phyloP scores from a whole-genome alignment of 306 rosid species.

The Rosa chinensis region DNA sequence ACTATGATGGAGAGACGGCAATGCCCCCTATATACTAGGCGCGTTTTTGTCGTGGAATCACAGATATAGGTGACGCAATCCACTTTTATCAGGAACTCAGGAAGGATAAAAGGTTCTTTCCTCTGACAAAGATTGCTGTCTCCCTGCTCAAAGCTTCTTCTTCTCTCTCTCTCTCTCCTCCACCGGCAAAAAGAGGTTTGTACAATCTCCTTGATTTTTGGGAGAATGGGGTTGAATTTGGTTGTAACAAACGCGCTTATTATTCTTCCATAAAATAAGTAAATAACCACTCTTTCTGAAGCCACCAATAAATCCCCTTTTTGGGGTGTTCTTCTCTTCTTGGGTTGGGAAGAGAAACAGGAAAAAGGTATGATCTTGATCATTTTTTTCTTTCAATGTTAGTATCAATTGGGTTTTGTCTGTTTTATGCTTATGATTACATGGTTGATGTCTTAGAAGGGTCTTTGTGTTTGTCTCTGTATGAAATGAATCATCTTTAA shows the following conservation, averaged over 20 bases:
- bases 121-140: not conserved
- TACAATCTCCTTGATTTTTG: not conserved
- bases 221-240: not conserved
- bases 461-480: not conserved
- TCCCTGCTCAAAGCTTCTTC: not conserved
- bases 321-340: conserved; percentile 16
- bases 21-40: not conserved
- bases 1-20: not conserved
- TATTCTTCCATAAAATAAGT: not conserved
- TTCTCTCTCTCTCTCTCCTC: not conserved
- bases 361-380: conserved; percentile 33
- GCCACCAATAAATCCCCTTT: conserved; percentile 2
- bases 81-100: too few species aligned
- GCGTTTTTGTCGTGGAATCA: not conserved
- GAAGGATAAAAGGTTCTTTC: not conserved
- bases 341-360: not conserved
- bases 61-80: not conserved
- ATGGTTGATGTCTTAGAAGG: not conserved
- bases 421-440: not conserved
- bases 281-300: conserved; percentile 1
- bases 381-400: not conserved
- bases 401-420: conserved; percentile 4
- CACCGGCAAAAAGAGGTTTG: not conserved
- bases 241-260: conserved; percentile 33
- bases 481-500: not conserved